phyloP scores from a whole-genome alignment of 78 protist species.

The Dictyostelium citrinum region DNA sequence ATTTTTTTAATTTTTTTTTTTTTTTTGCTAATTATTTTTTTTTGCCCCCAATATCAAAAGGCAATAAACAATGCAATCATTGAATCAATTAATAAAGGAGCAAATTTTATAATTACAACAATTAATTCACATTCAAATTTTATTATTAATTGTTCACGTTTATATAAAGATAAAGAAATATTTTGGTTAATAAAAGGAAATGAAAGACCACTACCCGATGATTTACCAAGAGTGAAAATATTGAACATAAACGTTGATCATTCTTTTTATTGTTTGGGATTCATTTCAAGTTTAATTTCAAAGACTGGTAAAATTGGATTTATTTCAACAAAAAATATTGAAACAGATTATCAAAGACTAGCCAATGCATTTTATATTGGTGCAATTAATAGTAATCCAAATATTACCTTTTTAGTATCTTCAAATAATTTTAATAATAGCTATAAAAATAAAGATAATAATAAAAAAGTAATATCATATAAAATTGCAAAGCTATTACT shows the following conservation, averaged over 20 bases:
- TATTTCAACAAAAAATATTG: neutral
- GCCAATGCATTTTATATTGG: constrained; percentile 33
- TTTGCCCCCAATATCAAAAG: neutral
- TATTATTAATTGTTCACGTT: neutral
- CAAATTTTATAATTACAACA: constrained; percentile 5
- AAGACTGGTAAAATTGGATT: constrained; percentile 26
- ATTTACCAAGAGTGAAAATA: neutral
- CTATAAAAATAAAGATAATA: neutral
- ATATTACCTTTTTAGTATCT: neutral
- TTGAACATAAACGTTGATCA: neutral
- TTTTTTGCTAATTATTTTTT: no score
- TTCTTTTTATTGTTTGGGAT: constrained; percentile 5
- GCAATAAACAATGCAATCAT: neutral
- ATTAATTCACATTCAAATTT: neutral
- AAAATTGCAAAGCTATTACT: neutral
- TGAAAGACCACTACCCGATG: constrained; percentile 21
- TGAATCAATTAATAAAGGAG: neutral
- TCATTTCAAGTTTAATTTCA: constrained; percentile 6
- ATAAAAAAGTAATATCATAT: neutral
- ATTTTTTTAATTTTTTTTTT: no score
- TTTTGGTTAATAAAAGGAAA: constrained; percentile 7
- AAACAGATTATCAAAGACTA: neutral
- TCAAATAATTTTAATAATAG: neutral
- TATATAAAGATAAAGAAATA: neutral
- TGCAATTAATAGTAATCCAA: neutral